phyloP scores from a whole-genome alignment of 2,329 filamentous ascomycete genomes.

The Ceratocystis cacaofunesta region DNA sequence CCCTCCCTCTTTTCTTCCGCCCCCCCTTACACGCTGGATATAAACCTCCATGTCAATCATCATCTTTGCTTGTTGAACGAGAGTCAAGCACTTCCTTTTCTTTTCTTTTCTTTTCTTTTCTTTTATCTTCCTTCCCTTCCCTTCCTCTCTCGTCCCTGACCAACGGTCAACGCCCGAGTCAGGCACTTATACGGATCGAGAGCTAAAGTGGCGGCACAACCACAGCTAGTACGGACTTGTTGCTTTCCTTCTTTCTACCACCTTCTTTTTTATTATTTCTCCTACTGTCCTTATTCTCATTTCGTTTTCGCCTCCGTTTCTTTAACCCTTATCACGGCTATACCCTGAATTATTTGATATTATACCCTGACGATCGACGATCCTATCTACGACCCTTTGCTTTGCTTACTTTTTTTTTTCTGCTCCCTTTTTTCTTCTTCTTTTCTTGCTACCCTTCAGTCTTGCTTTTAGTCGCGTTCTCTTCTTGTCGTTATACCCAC shows the following conservation, averaged over 20 bases:
- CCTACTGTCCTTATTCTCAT: not conserved
- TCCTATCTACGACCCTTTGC: not conserved
- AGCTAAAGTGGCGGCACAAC: not conserved
- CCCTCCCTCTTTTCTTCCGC: not conserved
- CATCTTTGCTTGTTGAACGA: not conserved
- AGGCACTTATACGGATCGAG: not conserved
- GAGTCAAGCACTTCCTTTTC: not conserved
- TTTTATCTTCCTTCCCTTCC: not conserved
- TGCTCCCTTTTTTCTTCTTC: not conserved
- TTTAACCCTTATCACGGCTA: not conserved
- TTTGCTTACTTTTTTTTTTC: not conserved
- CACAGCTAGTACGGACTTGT: not conserved
- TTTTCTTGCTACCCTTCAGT: not conserved
- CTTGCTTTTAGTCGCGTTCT: not conserved
- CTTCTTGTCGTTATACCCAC: not conserved
- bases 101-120: not conserved
- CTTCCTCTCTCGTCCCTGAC: not conserved
- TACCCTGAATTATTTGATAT: not conserved
- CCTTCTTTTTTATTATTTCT: not conserved
- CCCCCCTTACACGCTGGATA: not conserved
- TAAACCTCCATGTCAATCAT: not conserved
- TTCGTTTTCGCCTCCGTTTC: not conserved
- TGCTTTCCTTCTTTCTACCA: not conserved
- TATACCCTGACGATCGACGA: conserved; percentile 6
- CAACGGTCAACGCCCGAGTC: not conserved